Conservation (phyloP, 371 early-diverging fungal genomes). For the Mucor indicus region DNA sequence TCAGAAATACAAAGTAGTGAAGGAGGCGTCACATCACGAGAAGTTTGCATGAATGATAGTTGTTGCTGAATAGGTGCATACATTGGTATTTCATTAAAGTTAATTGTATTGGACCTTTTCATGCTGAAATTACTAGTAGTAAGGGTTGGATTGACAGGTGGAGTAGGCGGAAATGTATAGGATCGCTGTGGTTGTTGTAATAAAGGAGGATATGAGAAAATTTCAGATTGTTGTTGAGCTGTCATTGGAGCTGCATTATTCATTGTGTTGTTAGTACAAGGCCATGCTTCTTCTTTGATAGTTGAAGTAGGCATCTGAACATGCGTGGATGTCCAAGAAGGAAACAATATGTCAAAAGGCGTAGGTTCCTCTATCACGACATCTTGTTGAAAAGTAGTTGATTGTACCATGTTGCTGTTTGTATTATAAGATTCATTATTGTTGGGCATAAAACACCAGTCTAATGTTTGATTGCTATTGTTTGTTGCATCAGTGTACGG, state of each 20-base stretch:
- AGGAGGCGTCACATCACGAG: conserved; percentile 11
- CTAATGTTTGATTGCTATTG: background rate
- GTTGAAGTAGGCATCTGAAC: conserved; percentile 1
- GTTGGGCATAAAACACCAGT: background rate
- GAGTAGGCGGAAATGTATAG: background rate
- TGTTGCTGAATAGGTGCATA: background rate
- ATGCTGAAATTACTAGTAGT: background rate
- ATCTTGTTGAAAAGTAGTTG: background rate
- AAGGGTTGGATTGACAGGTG: background rate
- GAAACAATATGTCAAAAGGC: background rate
- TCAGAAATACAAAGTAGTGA: conserved; percentile 6
- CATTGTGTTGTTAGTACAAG: background rate
- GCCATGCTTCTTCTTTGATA: conserved; percentile 3
- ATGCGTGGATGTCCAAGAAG: background rate
- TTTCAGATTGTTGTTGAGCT: background rate
- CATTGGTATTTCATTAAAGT: background rate
- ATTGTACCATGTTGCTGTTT: too few relatives aligned
- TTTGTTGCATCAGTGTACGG: background rate
- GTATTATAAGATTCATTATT: background rate
- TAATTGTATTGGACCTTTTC: background rate
- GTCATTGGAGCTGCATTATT: background rate
- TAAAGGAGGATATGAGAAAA: background rate
- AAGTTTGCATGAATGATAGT: background rate
- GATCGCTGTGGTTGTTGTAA: background rate
- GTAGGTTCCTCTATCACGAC: background rate